Conservation (phyloP, 139 green algal genomes). For the Klebsormidium nitens region DNA sequence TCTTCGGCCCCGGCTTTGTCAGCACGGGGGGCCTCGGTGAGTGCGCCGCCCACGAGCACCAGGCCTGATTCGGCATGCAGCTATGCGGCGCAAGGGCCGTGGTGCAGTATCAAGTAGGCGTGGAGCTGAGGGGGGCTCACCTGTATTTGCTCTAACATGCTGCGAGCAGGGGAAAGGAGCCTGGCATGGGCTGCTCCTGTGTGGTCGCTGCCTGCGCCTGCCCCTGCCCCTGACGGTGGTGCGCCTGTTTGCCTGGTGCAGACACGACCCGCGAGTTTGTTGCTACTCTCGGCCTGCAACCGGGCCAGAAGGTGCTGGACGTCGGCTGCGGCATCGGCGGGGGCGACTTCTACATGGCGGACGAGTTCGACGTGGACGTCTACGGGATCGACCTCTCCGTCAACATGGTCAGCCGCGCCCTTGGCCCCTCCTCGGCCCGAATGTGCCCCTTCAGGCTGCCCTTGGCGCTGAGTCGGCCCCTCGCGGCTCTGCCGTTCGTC, state of each 20-base stretch:
- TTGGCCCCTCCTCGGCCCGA: neutral
- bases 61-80: no score
- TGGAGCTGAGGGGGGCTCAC: no score
- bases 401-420: constrained; percentile 61
- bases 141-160: no score
- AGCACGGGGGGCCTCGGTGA: constrained; percentile 58
- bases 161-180: no score
- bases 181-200: no score
- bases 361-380: constrained; percentile 57
- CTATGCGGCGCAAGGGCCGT: no score
- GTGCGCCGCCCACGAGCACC: neutral
- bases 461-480: no score
- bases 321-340: constrained; percentile 69
- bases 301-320: constrained; percentile 63
- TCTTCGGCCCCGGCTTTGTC: constrained; percentile 75
- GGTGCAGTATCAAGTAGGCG: no score
- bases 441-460: no score
- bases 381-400: constrained; percentile 76
- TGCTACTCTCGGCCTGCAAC: constrained; percentile 51
- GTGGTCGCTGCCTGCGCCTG: neutral
- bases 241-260: no score
- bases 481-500: no score
- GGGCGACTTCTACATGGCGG: constrained; percentile 60
- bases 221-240: neutral
- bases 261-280: constrained; percentile 51